Evolutionary conservation across 192 early-diverging fungal species (phyloP), one percentile per base, ranked within the genome.

Genomic region (Gigaspora rosea): DNA sequence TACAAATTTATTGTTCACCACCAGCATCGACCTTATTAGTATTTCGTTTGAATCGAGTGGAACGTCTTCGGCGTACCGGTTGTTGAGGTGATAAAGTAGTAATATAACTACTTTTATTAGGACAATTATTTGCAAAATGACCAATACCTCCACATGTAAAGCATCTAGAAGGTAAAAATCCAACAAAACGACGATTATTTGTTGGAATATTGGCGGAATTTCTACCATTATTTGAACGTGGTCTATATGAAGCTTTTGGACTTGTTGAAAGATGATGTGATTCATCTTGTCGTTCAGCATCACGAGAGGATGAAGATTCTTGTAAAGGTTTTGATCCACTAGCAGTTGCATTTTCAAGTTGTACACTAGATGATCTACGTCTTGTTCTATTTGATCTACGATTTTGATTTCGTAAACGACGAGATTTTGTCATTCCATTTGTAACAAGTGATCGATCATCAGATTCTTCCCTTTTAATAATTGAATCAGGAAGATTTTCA

Each of bases 141-240:
- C 64, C 64, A 66, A 66, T 66, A 47, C 64, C 64, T 9, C 64
- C 64, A 46, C 64, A 66, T 41, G 64, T 66, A 66, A 66, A 66
- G 9, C 64, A 66, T 47, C 64, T 66, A n/a, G 64, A 66, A 22
- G 64, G 64, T 12, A 66, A n/a, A n/a, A 66, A 66, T 46, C 64
- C 64, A 66, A 66, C 36, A 66, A 66, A 66, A 1, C 64, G 64
- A 18, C 64, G 33, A 46, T 66, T 66, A 66, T 46, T 66, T 20
- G 33, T n/a, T 47, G 33, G 33, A 66, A 32, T 62, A 62, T 32
- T 47, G n/a, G 12, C 33, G 11, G 62, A 15, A 8, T 35, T 64
- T 6, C 33, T 35, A 4, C 1, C 13, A 35, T 27, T 22, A 16
- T 5, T 27, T 35, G 36, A 47, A 66, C 36, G 33, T 2, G 64